These are phyloP conservation scores for Lactuca sativa DNA, from an alignment of 129 eudicot species.

Conservation along the genomic window DNA sequence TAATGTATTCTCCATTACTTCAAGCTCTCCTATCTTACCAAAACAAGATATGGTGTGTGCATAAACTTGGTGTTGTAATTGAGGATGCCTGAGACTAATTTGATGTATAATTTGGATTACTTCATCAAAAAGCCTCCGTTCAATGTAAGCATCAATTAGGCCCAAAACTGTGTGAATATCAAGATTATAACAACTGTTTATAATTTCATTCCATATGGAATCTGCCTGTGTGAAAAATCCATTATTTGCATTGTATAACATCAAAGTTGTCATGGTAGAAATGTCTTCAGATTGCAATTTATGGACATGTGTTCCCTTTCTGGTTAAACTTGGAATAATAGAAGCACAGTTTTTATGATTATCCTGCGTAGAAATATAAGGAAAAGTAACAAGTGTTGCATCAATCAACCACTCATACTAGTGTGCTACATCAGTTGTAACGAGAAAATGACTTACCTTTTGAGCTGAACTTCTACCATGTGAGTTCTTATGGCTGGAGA, in stretches of 20 bases:
- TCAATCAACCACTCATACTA: neutral
- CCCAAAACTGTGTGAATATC: slow-evolving; percentile 46
- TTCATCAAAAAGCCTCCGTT: slow-evolving; percentile 35
- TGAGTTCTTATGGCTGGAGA: slow-evolving; percentile 12
- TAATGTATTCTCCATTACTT: slow-evolving; percentile 62
- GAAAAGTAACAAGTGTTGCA: neutral
- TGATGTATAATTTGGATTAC: slow-evolving; percentile 45
- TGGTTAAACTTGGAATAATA: slow-evolving; percentile 20
- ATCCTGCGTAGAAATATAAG: slow-evolving; percentile 18
- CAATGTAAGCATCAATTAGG: slow-evolving; percentile 53
- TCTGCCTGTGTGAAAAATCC: slow-evolving; percentile 47
- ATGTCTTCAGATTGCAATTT: slow-evolving; percentile 38
- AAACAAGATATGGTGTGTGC: slow-evolving; percentile 51
- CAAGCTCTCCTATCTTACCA: slow-evolving; percentile 71
- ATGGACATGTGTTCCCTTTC: slow-evolving; percentile 29
- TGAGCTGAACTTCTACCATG: slow-evolving; percentile 14
- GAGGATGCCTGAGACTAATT: slow-evolving; percentile 41
- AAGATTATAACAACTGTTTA: slow-evolving; percentile 60
- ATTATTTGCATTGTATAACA: slow-evolving; percentile 61
- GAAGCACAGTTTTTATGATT: slow-evolving; percentile 25
- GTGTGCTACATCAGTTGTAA: no score
- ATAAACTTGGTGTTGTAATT: slow-evolving; percentile 46
- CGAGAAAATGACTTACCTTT: slow-evolving; percentile 16
- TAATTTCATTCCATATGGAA: slow-evolving; percentile 53
- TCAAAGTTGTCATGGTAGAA: slow-evolving; percentile 44